Evolutionary conservation across 2,329 filamentous ascomycete genomes (phyloP).

Genomic region (Lizonia empirigonia): DNA sequence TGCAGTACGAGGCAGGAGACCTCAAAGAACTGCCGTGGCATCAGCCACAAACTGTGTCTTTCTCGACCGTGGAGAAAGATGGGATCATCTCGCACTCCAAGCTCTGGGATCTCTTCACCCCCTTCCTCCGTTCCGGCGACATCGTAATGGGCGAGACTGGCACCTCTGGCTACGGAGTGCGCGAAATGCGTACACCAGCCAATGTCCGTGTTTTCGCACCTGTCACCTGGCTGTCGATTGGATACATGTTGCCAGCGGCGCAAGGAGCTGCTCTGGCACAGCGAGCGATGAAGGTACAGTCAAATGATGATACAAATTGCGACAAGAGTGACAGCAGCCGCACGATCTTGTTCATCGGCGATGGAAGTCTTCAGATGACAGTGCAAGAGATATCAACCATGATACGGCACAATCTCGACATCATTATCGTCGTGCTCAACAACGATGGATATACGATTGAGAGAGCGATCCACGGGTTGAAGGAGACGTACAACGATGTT

Average conservation of each 20-base stretch:
- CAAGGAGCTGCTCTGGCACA: constrained; percentile 58
- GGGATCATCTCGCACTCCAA: constrained; percentile 55
- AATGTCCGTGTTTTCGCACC: constrained; percentile 19
- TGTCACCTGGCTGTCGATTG: constrained; percentile 54
- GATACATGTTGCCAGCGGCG: constrained; percentile 64
- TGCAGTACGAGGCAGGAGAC: not conserved
- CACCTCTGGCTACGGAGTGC: constrained; percentile 45
- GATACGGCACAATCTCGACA: constrained; percentile 40
- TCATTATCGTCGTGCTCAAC: constrained; percentile 46
- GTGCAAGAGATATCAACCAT: constrained; percentile 48
- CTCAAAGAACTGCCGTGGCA: constrained; percentile 7
- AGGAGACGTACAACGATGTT: constrained; percentile 31
- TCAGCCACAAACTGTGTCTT: not conserved
- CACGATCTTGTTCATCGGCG: constrained; percentile 44
- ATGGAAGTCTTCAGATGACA: constrained; percentile 49
- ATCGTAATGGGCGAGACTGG: constrained; percentile 65
- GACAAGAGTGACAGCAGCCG: constrained; percentile 20
- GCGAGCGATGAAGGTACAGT: constrained; percentile 6
- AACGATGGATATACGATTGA: constrained; percentile 51
- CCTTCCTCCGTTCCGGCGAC: constrained; percentile 59
- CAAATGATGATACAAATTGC: constrained; percentile 7
- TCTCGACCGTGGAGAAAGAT: not conserved
- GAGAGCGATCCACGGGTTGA: constrained; percentile 46
- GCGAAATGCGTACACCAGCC: constrained; percentile 21
- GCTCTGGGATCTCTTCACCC: constrained; percentile 55